Conservation (phyloP, 352 stramenopile species). For the Phytopythium montanum region DNA sequence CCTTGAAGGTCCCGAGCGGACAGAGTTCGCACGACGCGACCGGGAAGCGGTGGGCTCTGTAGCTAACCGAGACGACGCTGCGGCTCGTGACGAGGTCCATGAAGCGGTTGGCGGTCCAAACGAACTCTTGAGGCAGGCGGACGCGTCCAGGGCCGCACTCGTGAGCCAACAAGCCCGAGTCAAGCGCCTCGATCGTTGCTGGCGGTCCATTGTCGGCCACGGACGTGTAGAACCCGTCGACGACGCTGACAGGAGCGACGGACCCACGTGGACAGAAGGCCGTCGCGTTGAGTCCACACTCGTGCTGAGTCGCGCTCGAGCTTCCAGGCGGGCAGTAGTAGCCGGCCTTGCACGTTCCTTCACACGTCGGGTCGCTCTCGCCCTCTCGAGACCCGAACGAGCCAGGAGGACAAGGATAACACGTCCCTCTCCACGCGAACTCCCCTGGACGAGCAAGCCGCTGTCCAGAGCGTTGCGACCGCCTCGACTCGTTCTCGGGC, state of each 20-base stretch:
- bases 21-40: constrained; percentile 58
- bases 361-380: constrained; percentile 44
- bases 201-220: constrained; percentile 12
- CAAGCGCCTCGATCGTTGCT: not conserved
- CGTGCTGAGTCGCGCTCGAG: constrained; percentile 29
- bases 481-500: not conserved
- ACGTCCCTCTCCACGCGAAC: constrained; percentile 55
- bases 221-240: constrained; percentile 49
- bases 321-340: constrained; percentile 68
- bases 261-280: constrained; percentile 48
- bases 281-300: constrained; percentile 37
- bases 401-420: constrained; percentile 60
- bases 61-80: constrained; percentile 50
- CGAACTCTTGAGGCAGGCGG: constrained; percentile 12
- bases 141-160: constrained; percentile 35
- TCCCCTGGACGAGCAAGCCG: constrained; percentile 34
- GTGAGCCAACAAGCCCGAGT: constrained; percentile 6
- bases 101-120: constrained; percentile 22
- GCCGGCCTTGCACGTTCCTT: constrained; percentile 49
- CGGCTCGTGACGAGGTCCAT: constrained; percentile 37
- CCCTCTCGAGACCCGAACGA: constrained; percentile 40
- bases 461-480: constrained; percentile 24
- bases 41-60: constrained; percentile 49
- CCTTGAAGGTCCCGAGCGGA: constrained; percentile 73
- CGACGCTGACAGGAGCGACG: constrained; percentile 16